phyloP scores from a whole-genome alignment of 2,329 filamentous ascomycete genomes.

The Curvularia lunata region DNA sequence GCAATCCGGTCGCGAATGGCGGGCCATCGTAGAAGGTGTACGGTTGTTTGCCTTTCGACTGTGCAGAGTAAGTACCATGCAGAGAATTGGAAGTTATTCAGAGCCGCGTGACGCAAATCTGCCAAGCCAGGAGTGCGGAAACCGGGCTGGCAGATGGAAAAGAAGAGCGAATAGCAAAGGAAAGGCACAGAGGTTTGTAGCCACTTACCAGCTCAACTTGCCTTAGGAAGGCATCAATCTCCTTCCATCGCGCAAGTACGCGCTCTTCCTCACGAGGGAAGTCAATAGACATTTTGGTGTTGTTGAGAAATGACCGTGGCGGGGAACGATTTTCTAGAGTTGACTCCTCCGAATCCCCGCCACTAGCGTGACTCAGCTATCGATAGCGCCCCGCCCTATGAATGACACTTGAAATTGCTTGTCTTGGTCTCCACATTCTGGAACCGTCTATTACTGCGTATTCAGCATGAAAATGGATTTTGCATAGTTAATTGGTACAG shows the following conservation, averaged over 20 bases:
- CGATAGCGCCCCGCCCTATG: slow-evolving; percentile 25
- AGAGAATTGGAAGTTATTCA: background rate
- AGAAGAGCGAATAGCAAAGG: background rate
- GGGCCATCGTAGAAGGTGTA: slow-evolving; percentile 92
- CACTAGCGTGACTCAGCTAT: slow-evolving; percentile 32
- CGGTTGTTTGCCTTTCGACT: slow-evolving; percentile 75
- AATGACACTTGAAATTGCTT: background rate
- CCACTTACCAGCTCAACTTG: slow-evolving; percentile 73
- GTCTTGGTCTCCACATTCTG: background rate
- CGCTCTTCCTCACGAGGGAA: slow-evolving; percentile 91
- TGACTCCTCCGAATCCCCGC: slow-evolving; percentile 32
- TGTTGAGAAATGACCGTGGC: slow-evolving; percentile 27
- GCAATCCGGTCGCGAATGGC: slow-evolving; percentile 62
- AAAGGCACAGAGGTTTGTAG: background rate
- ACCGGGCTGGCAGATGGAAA: background rate
- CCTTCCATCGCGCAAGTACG: slow-evolving; percentile 84
- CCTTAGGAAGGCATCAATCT: slow-evolving; percentile 88
- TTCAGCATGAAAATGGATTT: background rate
- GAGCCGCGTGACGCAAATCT: background rate
- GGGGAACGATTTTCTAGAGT: slow-evolving; percentile 39
- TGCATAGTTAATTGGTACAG: background rate
- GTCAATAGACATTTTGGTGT: slow-evolving; percentile 75
- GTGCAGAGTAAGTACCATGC: background rate
- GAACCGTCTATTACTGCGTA: background rate
- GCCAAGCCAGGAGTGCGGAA: background rate